Conservation (phyloP, 75 land plant species). For the Pinus tabuliformis region DNA sequence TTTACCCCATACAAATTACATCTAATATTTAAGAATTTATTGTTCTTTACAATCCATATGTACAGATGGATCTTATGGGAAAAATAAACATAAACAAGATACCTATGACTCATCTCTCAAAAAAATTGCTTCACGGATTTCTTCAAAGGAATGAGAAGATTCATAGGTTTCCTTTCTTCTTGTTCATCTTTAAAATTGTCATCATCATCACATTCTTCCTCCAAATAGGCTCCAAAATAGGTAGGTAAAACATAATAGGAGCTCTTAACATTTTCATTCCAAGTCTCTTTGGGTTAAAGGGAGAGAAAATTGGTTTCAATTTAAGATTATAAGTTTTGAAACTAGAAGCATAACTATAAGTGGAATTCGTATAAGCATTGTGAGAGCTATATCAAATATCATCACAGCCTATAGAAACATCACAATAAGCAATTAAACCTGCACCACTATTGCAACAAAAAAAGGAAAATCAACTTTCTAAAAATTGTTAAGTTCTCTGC, state of each 20-base stretch:
- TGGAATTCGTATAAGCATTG: slow-evolving; percentile 14
- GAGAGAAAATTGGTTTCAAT: slow-evolving; percentile 86
- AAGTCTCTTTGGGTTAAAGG: slow-evolving; percentile 57
- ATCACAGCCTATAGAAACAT: slow-evolving; percentile 40
- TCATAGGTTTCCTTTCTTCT: slow-evolving; percentile 34
- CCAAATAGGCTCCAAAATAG: slow-evolving; percentile 70
- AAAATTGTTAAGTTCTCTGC: too few relatives aligned
- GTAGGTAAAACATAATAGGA: slow-evolving; percentile 73
- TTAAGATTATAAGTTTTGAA: slow-evolving; percentile 66
- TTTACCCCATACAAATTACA: neutral
- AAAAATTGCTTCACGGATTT: slow-evolving; percentile 71
- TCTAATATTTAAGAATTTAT: neutral
- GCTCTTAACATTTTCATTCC: slow-evolving; percentile 71
- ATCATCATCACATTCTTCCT: slow-evolving; percentile 55
- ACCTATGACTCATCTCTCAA: slow-evolving; percentile 58
- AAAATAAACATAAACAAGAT: neutral
- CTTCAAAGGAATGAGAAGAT: slow-evolving; percentile 62
- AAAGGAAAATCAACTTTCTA: neutral
- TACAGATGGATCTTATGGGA: neutral
- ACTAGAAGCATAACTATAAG: slow-evolving; percentile 19
- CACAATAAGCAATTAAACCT: slow-evolving; percentile 42
- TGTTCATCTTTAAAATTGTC: slow-evolving; percentile 42
- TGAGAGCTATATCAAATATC: slow-evolving; percentile 25
- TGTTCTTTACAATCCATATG: neutral
- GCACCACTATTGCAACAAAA: slow-evolving; percentile 3